These are phyloP conservation scores for Penicillium freii DNA, from an alignment of 2,329 filamentous ascomycete species.

Conservation along the genomic window DNA sequence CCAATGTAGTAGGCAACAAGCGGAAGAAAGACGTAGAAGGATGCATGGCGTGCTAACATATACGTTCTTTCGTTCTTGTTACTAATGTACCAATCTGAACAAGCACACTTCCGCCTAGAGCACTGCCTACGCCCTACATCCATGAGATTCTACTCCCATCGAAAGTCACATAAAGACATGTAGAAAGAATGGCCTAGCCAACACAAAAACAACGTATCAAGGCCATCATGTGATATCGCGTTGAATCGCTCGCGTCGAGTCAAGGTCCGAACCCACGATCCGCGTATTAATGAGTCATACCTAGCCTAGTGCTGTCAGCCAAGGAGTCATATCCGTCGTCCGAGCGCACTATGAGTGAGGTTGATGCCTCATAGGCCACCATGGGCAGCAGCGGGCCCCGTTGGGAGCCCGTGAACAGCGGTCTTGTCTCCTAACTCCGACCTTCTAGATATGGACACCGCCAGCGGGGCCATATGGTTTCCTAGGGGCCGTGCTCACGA, in stretches of 20 bases:
- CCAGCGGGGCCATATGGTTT: neutral
- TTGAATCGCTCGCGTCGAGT: slow-evolving; percentile 1
- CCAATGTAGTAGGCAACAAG: no score
- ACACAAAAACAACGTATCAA: neutral
- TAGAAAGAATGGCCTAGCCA: neutral
- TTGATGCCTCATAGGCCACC: neutral
- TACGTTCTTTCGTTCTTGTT: neutral
- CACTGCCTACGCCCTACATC: neutral
- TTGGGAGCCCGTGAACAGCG: neutral
- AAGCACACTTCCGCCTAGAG: neutral
- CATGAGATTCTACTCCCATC: neutral
- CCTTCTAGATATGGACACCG: slow-evolving; percentile 4
- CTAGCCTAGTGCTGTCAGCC: neutral
- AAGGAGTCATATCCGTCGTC: neutral
- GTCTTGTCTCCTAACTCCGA: slow-evolving; percentile 6
- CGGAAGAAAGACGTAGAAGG: neutral
- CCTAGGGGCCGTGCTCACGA: neutral
- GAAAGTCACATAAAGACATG: neutral
- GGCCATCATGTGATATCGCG: slow-evolving; percentile 7
- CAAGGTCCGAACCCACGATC: neutral
- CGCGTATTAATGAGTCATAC: slow-evolving; percentile 4
- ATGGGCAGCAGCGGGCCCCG: neutral
- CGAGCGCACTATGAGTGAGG: neutral
- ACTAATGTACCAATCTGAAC: neutral
- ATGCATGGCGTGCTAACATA: neutral